These are phyloP conservation scores for Penicillium sp. DNA, from an alignment of 2,329 filamentous ascomycete species.

Conservation along the genomic window DNA sequence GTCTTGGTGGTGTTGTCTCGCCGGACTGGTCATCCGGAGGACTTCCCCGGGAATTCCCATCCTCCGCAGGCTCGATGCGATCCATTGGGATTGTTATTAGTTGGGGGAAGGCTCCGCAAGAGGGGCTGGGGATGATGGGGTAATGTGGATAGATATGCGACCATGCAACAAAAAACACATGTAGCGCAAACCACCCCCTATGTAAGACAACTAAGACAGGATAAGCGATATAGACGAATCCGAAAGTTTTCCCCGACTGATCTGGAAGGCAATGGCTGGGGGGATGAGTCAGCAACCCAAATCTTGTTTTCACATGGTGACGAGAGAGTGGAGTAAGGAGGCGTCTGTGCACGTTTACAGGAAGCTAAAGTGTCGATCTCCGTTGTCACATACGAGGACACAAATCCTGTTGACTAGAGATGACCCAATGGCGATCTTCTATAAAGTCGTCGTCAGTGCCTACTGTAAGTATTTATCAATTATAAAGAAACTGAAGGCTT, in stretches of 20 bases:
- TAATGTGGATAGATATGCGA: not conserved
- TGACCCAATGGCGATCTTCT: not conserved
- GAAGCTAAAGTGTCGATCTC: constrained; percentile 12
- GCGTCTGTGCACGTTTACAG: constrained; percentile 4
- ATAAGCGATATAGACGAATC: not conserved
- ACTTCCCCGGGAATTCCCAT: constrained; percentile 13
- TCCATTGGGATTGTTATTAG: constrained; percentile 31
- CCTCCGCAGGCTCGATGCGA: constrained; percentile 37
- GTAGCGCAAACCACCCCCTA: not conserved
- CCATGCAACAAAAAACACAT: not conserved
- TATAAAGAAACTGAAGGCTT: not conserved
- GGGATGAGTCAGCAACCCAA: constrained; percentile 17
- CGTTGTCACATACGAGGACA: not conserved
- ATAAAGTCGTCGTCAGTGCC: not conserved
- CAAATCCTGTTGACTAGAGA: not conserved
- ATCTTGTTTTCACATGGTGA: constrained; percentile 22
- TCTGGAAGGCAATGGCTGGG: not conserved
- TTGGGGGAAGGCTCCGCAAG: not conserved
- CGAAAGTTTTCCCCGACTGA: not conserved
- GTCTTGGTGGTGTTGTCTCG: constrained; percentile 15
- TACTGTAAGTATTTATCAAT: not conserved
- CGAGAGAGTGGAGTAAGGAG: constrained; percentile 12
- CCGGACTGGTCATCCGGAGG: constrained; percentile 14
- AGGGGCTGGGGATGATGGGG: constrained; percentile 3
- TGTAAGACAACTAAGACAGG: not conserved